Evolutionary conservation across 2,329 filamentous ascomycete species (phyloP), one percentile per base, ranked within the genome.

Genomic region (Xylaria sp.): DNA sequence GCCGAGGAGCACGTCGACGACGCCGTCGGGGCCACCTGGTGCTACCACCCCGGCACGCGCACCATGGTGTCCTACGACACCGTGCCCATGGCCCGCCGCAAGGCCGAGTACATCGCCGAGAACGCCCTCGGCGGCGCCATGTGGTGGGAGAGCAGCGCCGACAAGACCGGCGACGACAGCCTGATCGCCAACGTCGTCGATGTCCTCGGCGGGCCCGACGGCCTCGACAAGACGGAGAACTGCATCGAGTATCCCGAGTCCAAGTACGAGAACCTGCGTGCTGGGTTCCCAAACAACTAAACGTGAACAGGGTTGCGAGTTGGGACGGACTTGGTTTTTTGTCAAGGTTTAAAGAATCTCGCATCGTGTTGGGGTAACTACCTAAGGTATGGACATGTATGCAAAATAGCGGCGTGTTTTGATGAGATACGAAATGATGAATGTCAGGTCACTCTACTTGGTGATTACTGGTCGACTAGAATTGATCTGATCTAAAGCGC

Each of bases 91-190:
- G 89, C 87, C 3, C 80, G 80, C 67, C 74, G 78, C 67, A 98
- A 97, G 80, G 87, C 88, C 1, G 78, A 85, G 10, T 97, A 87
- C 74, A 85, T 97, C 72, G 84, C 81, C 71, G 74, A 84, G 19
- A 79, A 83, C 44, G 81, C 85, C 0, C 83, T 97, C 0, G 93
- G 93, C 1, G 94, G 94, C 17, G 92, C 85, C n/a, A 97, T 98
- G 93, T 98, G 92, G 92, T 97, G 93, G 93, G 93, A 97, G 79
- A 91, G 87, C 70, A 94, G 90, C 71, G 88, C 86, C 1, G 94
- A 97, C 74, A 88, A 87, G 72, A 73, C 76, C 2, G 87, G 87
- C 0, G 79, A 82, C 0, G 76, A 83, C 54, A 94, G 91, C 69
- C 74, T 97, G 72, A 92, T 93, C 57, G 78, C 76, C 6, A 87